Conservation (phyloP, 169 alveolate genomes). For the Plasmodium vivax region DNA sequence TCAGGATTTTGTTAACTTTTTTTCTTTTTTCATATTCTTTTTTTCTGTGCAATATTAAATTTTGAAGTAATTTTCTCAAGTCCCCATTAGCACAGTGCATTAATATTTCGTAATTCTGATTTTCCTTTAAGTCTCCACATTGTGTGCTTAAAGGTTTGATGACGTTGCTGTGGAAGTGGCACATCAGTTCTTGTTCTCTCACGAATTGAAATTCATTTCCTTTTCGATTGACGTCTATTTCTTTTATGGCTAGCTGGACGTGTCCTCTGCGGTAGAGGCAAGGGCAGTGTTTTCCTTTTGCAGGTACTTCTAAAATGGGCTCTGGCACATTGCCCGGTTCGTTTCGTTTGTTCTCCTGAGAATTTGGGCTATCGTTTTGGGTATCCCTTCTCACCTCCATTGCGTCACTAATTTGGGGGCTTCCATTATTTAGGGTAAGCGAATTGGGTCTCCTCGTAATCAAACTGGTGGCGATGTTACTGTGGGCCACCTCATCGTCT, state of each 20-base stretch:
- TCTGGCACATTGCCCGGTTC: background rate
- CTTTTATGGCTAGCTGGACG: conserved; percentile 65
- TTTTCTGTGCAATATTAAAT: conserved; percentile 63
- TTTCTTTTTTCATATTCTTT: conserved; percentile 73
- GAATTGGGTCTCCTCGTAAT: background rate
- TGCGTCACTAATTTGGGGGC: background rate
- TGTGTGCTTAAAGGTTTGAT: conserved; percentile 82
- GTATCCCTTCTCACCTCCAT: background rate
- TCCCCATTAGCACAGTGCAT: conserved; percentile 87
- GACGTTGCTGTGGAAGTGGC: conserved; percentile 82
- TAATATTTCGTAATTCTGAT: conserved; percentile 78
- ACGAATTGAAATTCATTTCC: conserved; percentile 78
- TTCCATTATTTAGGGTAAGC: background rate
- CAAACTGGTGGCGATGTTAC: background rate
- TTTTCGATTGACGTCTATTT: conserved; percentile 66
- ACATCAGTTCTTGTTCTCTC: conserved; percentile 84
- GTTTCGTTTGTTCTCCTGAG: background rate
- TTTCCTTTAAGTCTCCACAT: conserved; percentile 53
- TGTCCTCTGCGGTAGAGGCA: conserved; percentile 38
- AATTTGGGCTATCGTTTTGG: background rate
- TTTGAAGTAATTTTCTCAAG: conserved; percentile 69
- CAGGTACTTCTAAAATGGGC: background rate
- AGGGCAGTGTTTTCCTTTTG: conserved; percentile 30
- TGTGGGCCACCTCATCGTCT: too few species aligned
- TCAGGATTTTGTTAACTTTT: conserved; percentile 56